Evolutionary conservation across 2,329 filamentous ascomycete genomes (phyloP), one percentile per base, ranked within the genome.

Genomic region (Fusarium goolgardi): DNA sequence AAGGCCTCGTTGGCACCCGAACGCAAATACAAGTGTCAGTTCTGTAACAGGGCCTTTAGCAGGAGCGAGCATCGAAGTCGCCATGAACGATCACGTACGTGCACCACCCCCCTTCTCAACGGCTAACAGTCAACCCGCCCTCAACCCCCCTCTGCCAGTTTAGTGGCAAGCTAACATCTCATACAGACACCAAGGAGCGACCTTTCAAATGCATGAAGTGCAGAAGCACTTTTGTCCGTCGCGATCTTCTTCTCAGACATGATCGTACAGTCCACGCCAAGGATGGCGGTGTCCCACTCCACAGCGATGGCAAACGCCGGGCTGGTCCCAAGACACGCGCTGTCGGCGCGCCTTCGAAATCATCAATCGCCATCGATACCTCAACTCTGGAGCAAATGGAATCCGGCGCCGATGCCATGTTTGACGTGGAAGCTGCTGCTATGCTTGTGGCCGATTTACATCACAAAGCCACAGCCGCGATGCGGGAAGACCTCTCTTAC

Each of bases 21-120:
- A 85, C 95, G 96, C 85, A 97, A 97, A 83, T 99, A 99, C 89
- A 97, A 98, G 81, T 99, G 96, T 84, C 94, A 97, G 85, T 98
- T 97, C 82, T 98, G 96, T 85, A 94, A 94, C 82, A 88, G 96
- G 81, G 96, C 96, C 69, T 99, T 99, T 81, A 97, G 94, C 83
- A 88, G 96, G 80, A 97, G 94, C 80, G 96, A 99, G 82, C 96
- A 99, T 81, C 89, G 96, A 75, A 97, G 94, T 82, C 88, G 96
- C 81, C 96, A 99, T 82, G 96, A 99, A 83, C 88, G 96, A 83
- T 97, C 94, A 79, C 96, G 96, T 98, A 96, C 86, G 95, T 95
- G 43, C 95, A 43, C 69, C 55, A 65, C 56, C 57, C 25, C 61
- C 53, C 50, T 65, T 65, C 54, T 55, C 46, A 37, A 37, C 18